These are phyloP conservation scores for Pseudogymnoascus destructans DNA, from an alignment of 2,329 filamentous ascomycete species.

Conservation along the genomic window DNA sequence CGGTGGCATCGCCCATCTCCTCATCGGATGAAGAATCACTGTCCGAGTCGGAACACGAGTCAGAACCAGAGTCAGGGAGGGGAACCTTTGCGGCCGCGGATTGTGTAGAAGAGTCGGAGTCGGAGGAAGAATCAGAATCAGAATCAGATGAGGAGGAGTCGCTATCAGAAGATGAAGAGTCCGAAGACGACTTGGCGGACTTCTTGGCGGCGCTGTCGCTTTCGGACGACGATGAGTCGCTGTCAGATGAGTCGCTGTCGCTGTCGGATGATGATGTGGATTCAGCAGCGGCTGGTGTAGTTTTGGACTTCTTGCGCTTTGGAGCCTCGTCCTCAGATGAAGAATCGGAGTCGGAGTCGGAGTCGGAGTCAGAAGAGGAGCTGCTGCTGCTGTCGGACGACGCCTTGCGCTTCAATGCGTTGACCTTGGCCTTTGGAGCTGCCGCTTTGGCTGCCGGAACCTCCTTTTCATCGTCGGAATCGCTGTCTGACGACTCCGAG, in stretches of 20 bases:
- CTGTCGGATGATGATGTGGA: slow-evolving; percentile 29
- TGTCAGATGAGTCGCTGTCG: slow-evolving; percentile 14
- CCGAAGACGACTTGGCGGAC: background rate
- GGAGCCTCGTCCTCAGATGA: slow-evolving; percentile 33
- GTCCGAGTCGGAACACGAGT: slow-evolving; percentile 33
- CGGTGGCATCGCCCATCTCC: slow-evolving; percentile 20
- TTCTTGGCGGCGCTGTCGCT: background rate
- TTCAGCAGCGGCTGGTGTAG: slow-evolving; percentile 24
- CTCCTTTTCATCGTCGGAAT: slow-evolving; percentile 38
- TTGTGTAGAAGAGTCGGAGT: slow-evolving; percentile 16
- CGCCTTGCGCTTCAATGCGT: slow-evolving; percentile 44
- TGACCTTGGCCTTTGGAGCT: slow-evolving; percentile 25
- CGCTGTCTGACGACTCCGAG: slow-evolving; percentile 35
- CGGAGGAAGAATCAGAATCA: slow-evolving; percentile 18
- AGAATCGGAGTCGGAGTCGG: slow-evolving; percentile 24
- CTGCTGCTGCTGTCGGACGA: slow-evolving; percentile 29
- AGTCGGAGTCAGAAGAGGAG: slow-evolving; percentile 25
- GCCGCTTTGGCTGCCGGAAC: slow-evolving; percentile 19
- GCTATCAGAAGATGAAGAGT: slow-evolving; percentile 4
- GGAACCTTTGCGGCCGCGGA: slow-evolving; percentile 16
- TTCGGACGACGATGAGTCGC: background rate
- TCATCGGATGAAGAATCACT: slow-evolving; percentile 28
- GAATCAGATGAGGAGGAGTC: slow-evolving; percentile 15
- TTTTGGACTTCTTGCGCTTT: slow-evolving; percentile 38
- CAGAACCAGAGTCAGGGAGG: slow-evolving; percentile 31